A percentile compares a stretch with the other conserved stretches of the same genome.
These are phyloP conservation scores for Eragrostis tef DNA, from an alignment of 202 grass and related monocot genomes.

Conservation along the genomic window DNA sequence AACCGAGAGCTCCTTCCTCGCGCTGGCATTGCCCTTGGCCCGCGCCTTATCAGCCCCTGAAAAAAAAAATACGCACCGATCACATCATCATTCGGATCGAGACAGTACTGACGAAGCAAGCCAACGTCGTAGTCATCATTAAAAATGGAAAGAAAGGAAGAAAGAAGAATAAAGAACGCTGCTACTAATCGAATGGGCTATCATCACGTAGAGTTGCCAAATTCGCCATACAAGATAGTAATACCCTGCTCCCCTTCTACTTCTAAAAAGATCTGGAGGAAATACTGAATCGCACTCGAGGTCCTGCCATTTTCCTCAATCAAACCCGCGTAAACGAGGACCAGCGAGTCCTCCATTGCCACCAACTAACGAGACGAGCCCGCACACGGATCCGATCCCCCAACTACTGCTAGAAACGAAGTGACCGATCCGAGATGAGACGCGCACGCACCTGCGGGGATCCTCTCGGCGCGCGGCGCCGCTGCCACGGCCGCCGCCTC, in stretches of 20 bases:
- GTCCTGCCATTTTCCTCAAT: conserved; percentile 32
- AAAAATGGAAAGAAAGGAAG: conserved; percentile 1
- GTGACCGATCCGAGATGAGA: conserved; percentile 4
- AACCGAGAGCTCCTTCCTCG: conserved; percentile 54
- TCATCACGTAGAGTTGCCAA: background rate
- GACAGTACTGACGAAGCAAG: conserved; percentile 8
- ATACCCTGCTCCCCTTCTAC: background rate
- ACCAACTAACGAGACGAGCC: conserved; percentile 8
- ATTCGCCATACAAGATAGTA: background rate
- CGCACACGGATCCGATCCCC: conserved; percentile 45
- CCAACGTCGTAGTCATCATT: background rate
- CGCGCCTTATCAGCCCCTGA: conserved; percentile 48
- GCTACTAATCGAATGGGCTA: conserved; percentile 24
- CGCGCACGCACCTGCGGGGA: conserved; percentile 46
- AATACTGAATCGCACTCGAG: background rate
- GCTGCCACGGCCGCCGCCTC: conserved; percentile 48
- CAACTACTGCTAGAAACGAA: conserved; percentile 29
- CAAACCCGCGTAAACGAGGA: conserved; percentile 12
- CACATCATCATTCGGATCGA: conserved; percentile 15
- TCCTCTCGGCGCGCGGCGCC: conserved; percentile 53
- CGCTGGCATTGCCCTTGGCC: conserved; percentile 47
- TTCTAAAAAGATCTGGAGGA: conserved; percentile 23
- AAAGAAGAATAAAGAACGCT: background rate
- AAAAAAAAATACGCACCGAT: conserved; percentile 1
- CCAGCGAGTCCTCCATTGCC: background rate